These are phyloP conservation scores for Penicillium angulare DNA, from an alignment of 495 filamentous ascomycete species.

Conservation along the genomic window DNA sequence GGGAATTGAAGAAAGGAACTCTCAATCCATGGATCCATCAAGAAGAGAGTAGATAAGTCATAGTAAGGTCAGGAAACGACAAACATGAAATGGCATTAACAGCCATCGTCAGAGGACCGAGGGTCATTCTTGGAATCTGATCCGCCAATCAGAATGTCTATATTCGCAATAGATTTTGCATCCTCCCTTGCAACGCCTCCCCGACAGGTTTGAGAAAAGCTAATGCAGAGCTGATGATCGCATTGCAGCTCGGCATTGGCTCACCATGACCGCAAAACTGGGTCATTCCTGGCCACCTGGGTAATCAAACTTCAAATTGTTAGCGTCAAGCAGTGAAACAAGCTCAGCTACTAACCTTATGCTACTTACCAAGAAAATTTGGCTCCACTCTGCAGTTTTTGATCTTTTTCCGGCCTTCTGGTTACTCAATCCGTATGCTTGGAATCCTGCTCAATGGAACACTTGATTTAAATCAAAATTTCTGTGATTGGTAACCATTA, in stretches of 20 bases:
- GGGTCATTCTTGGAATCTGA: neutral
- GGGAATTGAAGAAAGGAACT: too few species aligned
- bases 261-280: constrained; percentile 4
- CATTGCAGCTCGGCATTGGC: neutral
- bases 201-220: constrained; percentile 4
- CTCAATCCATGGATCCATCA: neutral
- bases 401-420: too few species aligned
- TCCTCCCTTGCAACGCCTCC: too few species aligned
- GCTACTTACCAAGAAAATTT: neutral
- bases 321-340: neutral
- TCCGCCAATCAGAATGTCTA: neutral
- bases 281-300: constrained; percentile 7
- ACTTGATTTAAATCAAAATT: constrained; percentile 1
- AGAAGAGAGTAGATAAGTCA: neutral
- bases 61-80: neutral
- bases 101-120: too few species aligned
- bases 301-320: neutral
- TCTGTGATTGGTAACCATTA: neutral
- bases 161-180: constrained; percentile 12
- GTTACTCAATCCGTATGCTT: too few species aligned
- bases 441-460: too few species aligned
- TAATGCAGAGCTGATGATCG: neutral
- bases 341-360: neutral
- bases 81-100: too few species aligned
- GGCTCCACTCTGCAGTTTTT: too few species aligned